phyloP scores from a whole-genome alignment of 768 basidiomycete genomes.

The Kwoniella sp. region DNA sequence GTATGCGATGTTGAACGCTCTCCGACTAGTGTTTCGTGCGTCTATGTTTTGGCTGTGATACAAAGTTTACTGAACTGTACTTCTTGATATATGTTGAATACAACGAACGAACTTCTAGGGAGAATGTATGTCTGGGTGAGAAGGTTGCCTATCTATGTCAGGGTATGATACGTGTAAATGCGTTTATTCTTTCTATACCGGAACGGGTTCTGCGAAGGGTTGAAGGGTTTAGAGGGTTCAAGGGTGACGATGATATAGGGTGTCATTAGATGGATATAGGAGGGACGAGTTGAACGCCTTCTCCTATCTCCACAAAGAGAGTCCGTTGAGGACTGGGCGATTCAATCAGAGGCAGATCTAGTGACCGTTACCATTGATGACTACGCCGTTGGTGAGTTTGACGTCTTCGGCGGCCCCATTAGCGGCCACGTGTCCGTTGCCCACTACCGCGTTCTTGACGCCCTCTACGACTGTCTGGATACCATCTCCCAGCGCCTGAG shows the following conservation, averaged over 20 bases:
- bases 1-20: conserved; percentile 32
- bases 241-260: not conserved
- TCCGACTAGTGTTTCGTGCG: conserved; percentile 9
- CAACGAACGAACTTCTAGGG: conserved; percentile 5
- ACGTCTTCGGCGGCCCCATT: conserved; percentile 1
- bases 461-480: conserved; percentile 27
- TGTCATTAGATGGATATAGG: not conserved
- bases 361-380: conserved; percentile 27
- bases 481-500: conserved; percentile 21
- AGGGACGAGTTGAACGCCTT: conserved; percentile 34
- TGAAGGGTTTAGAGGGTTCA: not conserved
- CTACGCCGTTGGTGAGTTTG: conserved; percentile 13
- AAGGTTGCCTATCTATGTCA: not conserved
- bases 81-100: conserved; percentile 23
- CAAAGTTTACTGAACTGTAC: conserved; percentile 16
- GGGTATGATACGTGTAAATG: too few relatives aligned
- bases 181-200: too few relatives aligned
- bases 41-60: not conserved
- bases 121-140: conserved; percentile 14
- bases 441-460: conserved; percentile 25
- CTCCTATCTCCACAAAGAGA: not conserved
- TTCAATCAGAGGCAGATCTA: not conserved
- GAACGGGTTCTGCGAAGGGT: too few relatives aligned
- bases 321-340: conserved; percentile 30
- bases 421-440: conserved; percentile 3